Base-by-base conservation (phyloP, 257 asterid genomes). In the Buddleja alternifolia region DNA sequence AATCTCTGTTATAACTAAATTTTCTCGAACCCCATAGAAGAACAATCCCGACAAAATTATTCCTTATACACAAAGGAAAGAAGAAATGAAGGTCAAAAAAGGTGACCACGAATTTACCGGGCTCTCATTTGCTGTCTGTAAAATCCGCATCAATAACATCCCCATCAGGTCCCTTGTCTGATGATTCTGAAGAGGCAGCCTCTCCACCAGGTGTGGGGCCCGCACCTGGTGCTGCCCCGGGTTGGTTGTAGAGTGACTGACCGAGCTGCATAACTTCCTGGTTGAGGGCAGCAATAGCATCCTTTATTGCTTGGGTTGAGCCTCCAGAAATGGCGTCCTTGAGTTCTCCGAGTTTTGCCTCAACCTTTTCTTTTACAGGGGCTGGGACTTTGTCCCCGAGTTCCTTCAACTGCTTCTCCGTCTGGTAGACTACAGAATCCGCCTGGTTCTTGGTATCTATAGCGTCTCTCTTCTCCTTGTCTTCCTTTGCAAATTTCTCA, bases 191-290 rank as follows among this genome's bases (percentile, higher is more conserved):
- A 10, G 96, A 64, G 11, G 73, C 70, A 4, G 90, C 70, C 7
- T 66, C 85, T 15, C 62, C 79, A 6, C 86, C 91, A 2, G 97
- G 89, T 7, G 96, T 72, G 1, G 95, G 86, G 37, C 95, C 95
- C 44, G 86, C 72, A 47, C 81, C 93, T 21, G 91, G 81, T 14
- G 87, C 81, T 15, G 82, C 89, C 36, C 95, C 98, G 0, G 92
- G 90, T 70, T 94, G 96, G 77, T 87, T 93, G 69, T 94, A 94
- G 41, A 94, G 84, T 3, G 99, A 91, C 75, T 89, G 96, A 7
- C 99, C 99, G 14, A 94, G 85, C 74, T 94, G 96, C 99, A 94
- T 94, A 4, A 94, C 99, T 86, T 94, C 99, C 73, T 94, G 95
- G 78, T 94, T 94, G 23, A 94, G 79, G 19, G 97, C 95, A 71